These are phyloP conservation scores for Areca catechu DNA, from an alignment of 176 grass and related monocot genomes.

Conservation along the genomic window DNA sequence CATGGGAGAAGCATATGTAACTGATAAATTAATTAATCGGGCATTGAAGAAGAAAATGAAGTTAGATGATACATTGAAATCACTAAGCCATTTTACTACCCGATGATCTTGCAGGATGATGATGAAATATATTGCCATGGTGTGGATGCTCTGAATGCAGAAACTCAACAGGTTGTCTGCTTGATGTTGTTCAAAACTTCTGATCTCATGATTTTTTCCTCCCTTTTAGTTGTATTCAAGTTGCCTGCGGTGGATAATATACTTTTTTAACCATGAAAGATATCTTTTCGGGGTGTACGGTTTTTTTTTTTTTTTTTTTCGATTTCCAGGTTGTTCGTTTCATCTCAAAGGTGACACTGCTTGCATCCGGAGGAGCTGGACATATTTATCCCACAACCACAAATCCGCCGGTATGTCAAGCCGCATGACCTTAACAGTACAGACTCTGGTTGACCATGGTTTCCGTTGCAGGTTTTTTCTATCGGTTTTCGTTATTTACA, in stretches of 20 bases:
- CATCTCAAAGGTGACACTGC: slow-evolving; percentile 86
- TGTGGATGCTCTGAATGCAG: slow-evolving; percentile 74
- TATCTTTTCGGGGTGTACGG: too few species aligned
- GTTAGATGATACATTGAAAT: neutral
- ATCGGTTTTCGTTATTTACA: too few species aligned
- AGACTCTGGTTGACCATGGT: too few species aligned
- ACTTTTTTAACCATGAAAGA: too few species aligned
- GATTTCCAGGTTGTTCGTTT: slow-evolving; percentile 64
- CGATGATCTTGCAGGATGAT: slow-evolving; percentile 41
- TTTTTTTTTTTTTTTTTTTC: slow-evolving; percentile 2
- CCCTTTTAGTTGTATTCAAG: slow-evolving; percentile 2
- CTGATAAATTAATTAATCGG: too few species aligned
- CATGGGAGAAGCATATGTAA: too few species aligned
- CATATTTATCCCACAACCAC: slow-evolving; percentile 97
- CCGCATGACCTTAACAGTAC: neutral
- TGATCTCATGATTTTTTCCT: neutral
- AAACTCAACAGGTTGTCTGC: slow-evolving; percentile 59
- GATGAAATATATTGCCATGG: slow-evolving; percentile 71
- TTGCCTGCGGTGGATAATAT: too few species aligned
- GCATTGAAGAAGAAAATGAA: too few species aligned
- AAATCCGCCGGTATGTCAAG: slow-evolving; percentile 64
- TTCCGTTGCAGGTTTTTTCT: too few species aligned
- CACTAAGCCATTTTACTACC: neutral
- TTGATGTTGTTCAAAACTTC: slow-evolving; percentile 10
- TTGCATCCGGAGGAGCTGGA: slow-evolving; percentile 90